Evolutionary conservation across 768 basidiomycete species (phyloP), one percentile per base, ranked within the genome.

Genomic region (Podaxis sp.): DNA sequence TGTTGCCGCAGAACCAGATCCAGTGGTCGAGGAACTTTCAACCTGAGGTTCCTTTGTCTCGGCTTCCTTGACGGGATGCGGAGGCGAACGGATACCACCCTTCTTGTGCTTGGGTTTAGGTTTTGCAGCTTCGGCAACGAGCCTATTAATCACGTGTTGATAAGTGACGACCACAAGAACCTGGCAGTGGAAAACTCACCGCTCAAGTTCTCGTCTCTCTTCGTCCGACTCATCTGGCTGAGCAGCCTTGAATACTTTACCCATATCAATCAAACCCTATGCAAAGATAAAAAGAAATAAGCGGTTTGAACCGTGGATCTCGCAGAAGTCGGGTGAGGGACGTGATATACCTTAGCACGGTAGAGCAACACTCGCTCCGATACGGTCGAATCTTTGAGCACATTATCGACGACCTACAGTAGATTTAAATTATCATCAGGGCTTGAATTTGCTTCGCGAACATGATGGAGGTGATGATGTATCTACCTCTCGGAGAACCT

Each of bases 201-300:
- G 79, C 74, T 99, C 97, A 18, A 99, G 84, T 73, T 98, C 94
- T 51, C 97, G 83, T 25, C 97, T 86, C 69, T 97, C 97, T 70
- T 90, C 90, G 69, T 97, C 95, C 6, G 91, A 88, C 70, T 92
- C 94, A 69, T 98, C 96, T 2, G 97, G 90, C 32, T 81, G 70
- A 0, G 91, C 83, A 3, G 81, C 75, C 72, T 95, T 96, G 81
- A 98, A 96, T 65, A 96, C 87, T 14, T 89, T 89, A 5, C 96
- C 97, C 36, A 90, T 88, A 14, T 93, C 78, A 59, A 98, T 76
- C n/a, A 98, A 78, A 46, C 90, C 95, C 89, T 94, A 67, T 25
- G 44, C 7, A 9, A 47, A 32, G 32, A 32, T 32, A 32, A 25
- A 63, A 54, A 42, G 56, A 21, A 16, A 37, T 36, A 25, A 25